Evolutionary conservation across 345 rosid species (phyloP).

Genomic region (Salix viminalis): DNA sequence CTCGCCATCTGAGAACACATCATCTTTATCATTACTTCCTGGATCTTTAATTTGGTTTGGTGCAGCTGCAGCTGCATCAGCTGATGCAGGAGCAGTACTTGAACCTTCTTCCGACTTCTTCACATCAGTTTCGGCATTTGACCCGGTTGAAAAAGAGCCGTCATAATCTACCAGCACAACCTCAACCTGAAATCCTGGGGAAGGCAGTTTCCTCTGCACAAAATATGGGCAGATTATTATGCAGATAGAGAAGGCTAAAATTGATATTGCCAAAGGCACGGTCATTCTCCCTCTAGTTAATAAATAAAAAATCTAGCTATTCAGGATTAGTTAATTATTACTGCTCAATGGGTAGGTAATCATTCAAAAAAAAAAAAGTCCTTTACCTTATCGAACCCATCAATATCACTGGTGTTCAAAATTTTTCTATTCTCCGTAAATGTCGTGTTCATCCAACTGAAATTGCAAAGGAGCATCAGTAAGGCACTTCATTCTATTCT

Average conservation of each 20-base stretch:
- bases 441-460: slow-evolving; percentile 87
- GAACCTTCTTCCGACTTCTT: slow-evolving; percentile 42
- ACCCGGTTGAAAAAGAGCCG: slow-evolving; percentile 26
- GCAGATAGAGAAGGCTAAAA: neutral
- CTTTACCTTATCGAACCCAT: slow-evolving; percentile 81
- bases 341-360: neutral
- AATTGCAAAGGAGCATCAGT: slow-evolving; percentile 1
- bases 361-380: neutral
- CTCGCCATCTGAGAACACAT: slow-evolving; percentile 80
- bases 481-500: neutral
- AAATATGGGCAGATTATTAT: neutral
- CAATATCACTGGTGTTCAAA: slow-evolving; percentile 61
- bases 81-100: slow-evolving; percentile 27
- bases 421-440: slow-evolving; percentile 76
- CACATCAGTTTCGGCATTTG: slow-evolving; percentile 31
- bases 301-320: neutral
- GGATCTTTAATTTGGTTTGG: slow-evolving; percentile 40
- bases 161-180: slow-evolving; percentile 36
- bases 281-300: neutral
- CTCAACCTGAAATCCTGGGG: slow-evolving; percentile 87
- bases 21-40: slow-evolving; percentile 51
- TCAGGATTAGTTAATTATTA: neutral
- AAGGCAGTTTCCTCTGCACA: slow-evolving; percentile 78
- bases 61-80: slow-evolving; percentile 27
- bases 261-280: neutral